phyloP scores from a whole-genome alignment of 176 grass and related monocot genomes.

The Eremochloa ophiuroides region DNA sequence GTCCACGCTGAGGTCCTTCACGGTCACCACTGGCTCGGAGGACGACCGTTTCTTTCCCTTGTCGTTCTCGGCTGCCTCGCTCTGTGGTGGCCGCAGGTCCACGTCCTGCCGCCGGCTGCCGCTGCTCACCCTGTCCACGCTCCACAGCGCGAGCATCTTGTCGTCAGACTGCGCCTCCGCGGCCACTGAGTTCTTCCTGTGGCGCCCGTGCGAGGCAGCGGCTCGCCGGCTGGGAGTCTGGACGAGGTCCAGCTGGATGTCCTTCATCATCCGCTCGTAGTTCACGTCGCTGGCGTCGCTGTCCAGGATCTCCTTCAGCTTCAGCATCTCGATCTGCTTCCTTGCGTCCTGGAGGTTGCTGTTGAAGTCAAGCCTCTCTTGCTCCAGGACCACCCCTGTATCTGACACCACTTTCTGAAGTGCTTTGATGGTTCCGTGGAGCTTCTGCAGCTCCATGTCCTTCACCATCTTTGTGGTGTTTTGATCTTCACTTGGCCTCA shows the following conservation, averaged over 20 bases:
- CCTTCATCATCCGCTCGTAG: constrained; percentile 72
- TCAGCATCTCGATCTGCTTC: constrained; percentile 78
- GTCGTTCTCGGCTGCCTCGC: constrained; percentile 26
- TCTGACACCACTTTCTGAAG: constrained; percentile 72
- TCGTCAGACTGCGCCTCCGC: constrained; percentile 15
- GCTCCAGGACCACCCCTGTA: constrained; percentile 69
- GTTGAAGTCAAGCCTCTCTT: constrained; percentile 71
- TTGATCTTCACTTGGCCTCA: constrained; percentile 40
- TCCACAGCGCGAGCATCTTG: constrained; percentile 45
- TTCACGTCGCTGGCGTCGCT: constrained; percentile 45
- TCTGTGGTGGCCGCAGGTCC: constrained; percentile 31
- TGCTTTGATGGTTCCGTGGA: constrained; percentile 70
- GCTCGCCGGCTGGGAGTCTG: constrained; percentile 52
- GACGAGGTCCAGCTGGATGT: constrained; percentile 90
- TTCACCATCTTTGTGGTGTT: constrained; percentile 35
- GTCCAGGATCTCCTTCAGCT: constrained; percentile 62
- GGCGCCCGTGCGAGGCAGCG: constrained; percentile 10
- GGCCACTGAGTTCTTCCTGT: constrained; percentile 12
- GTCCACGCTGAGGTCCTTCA: constrained; percentile 82
- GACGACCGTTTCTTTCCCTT: constrained; percentile 42
- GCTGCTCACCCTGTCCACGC: constrained; percentile 38
- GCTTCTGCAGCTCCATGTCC: constrained; percentile 61
- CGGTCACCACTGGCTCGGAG: constrained; percentile 42
- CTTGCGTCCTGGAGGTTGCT: constrained; percentile 56
- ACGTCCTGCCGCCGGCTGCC: constrained; percentile 13